Evolutionary conservation across 2,329 filamentous ascomycete genomes (phyloP).

Genomic region (Fusarium citri): DNA sequence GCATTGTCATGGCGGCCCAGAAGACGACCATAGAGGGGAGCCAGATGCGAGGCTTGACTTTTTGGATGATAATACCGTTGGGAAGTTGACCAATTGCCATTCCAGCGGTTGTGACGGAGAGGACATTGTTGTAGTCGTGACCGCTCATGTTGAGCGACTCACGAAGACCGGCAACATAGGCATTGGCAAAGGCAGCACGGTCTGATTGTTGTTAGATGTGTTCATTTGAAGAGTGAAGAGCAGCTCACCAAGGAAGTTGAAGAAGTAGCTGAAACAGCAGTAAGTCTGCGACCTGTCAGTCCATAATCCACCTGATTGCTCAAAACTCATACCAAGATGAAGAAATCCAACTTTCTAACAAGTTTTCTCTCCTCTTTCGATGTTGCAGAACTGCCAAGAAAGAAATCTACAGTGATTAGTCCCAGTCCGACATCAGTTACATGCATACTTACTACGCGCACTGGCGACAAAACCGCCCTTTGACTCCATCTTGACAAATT

Average conservation of each 20-base stretch:
- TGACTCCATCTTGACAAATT: neutral
- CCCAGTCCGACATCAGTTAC: rapidly evolving
- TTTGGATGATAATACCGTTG: conserved; percentile 68
- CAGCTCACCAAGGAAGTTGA: conserved; percentile 53
- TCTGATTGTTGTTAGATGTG: conserved; percentile 13
- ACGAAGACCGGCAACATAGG: conserved; percentile 58
- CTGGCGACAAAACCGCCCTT: neutral
- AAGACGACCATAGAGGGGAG: conserved; percentile 69
- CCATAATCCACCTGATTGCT: rapidly evolving
- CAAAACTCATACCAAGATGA: conserved; percentile 42
- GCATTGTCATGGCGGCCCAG: conserved; percentile 68
- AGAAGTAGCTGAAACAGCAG: conserved; percentile 52
- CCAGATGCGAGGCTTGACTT: conserved; percentile 68
- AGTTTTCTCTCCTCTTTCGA: conserved; percentile 46
- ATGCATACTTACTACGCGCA: neutral
- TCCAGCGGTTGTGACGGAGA: conserved; percentile 44
- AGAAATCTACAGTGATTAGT: conserved; percentile 4
- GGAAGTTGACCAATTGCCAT: conserved; percentile 67
- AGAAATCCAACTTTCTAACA: conserved; percentile 50
- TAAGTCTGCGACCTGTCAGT: conserved; percentile 43
- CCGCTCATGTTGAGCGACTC: conserved; percentile 58
- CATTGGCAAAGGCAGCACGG: conserved; percentile 51
- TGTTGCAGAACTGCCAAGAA: conserved; percentile 22
- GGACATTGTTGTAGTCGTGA: conserved; percentile 50
- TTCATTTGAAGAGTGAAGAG: rapidly evolving